Evolutionary conservation across 805 yeast species (phyloP), one percentile per base, ranked within the genome.

Genomic region (Schwanniomyces pseudopolymorphus): DNA sequence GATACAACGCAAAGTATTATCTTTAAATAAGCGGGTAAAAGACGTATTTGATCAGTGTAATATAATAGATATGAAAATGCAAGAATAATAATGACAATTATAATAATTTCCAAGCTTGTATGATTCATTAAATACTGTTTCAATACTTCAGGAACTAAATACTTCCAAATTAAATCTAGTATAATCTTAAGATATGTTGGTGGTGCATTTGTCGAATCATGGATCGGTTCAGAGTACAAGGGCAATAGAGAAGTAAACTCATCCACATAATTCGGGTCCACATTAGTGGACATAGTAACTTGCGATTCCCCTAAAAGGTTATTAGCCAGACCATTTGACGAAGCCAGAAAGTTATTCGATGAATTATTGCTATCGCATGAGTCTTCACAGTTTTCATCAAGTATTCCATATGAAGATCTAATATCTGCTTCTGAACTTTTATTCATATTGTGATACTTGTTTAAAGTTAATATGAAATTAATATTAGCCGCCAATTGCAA

Each of bases 41-140:
- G 14, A 3, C 19, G 39, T 19, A 54, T 36, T 26, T 57, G 42
- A 1, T 59, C 64, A 13, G 60, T 57, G 13, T 28, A 47, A 36
- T 44, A 51, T n/a, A 53, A 41, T 11, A 45, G 28, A n/a, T 49
- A 33, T 8, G 52, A 27, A 5, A 47, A 16, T 9, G 48, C 43
- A 1, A 47, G 7, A 6, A 57, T 3, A 7, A 52, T 10, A 3
- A 47, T 37, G 11, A 53, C 20, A 11, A 42, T 6, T 1, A 40
- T 10, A 2, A 45, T 3, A 13, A 44, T 27, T 13, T 48, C 24
- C 14, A 40, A 16, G 36, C 31, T 37, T 35, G 35, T 39, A 28
- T 54, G 40, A 3, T n/a, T 20, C 3, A 11, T 8, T 3, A 58
- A 4, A 33, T 44, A 54, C 5, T 41, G 22, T 45, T 61, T 46